These are phyloP conservation scores for Euphorbia lathyris DNA, from an alignment of 345 rosid species.

Conservation along the genomic window DNA sequence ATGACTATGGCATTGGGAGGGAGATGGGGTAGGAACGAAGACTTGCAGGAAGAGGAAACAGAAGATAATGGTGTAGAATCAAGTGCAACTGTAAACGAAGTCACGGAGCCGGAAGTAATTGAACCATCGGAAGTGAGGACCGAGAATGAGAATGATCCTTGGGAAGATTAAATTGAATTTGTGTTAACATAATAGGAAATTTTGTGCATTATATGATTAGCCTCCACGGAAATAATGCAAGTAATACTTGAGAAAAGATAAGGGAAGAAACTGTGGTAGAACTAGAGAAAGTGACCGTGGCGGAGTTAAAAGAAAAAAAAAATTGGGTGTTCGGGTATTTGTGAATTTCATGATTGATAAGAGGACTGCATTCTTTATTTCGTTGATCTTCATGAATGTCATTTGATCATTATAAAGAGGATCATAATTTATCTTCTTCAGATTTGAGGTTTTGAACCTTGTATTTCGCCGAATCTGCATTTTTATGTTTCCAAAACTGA, in stretches of 20 bases:
- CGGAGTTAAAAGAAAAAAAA: background rate
- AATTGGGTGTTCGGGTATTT: background rate
- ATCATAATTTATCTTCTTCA: background rate
- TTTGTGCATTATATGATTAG: conserved; percentile 6
- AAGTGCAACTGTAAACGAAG: conserved; percentile 19
- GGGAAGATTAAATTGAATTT: conserved; percentile 47
- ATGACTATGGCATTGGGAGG: conserved; percentile 98
- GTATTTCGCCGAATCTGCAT: too few species aligned
- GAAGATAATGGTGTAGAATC: conserved; percentile 34
- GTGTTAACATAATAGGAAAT: background rate
- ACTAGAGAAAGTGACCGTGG: background rate
- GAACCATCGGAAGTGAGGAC: conserved; percentile 93
- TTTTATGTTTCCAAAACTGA: too few species aligned
- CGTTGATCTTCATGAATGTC: background rate
- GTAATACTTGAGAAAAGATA: background rate
- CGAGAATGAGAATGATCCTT: conserved; percentile 83
- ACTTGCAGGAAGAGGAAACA: conserved; percentile 24
- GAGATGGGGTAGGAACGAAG: conserved; percentile 90
- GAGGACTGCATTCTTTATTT: background rate
- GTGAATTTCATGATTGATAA: background rate
- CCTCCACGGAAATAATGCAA: background rate
- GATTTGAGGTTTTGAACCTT: too few species aligned
- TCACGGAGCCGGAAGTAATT: conserved; percentile 53
- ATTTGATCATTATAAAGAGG: background rate
- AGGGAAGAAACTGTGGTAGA: background rate